A percentile compares a stretch with the other conserved stretches of the same genome.
Conservation (phyloP, 345 rosid genomes). For the Rubroshorea leprosula region DNA sequence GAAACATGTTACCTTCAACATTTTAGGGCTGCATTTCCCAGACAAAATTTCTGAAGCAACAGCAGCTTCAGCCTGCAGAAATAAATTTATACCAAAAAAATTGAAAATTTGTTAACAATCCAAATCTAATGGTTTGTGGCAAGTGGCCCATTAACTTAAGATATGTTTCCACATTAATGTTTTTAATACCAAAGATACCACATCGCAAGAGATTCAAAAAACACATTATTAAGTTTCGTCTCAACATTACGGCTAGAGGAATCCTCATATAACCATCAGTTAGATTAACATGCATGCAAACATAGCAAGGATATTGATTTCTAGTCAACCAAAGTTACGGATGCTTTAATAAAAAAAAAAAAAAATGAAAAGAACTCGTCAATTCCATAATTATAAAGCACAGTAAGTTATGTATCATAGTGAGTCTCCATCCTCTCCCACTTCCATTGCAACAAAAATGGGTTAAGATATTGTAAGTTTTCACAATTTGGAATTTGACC, state of each 20-base stretch:
- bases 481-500: too few species aligned
- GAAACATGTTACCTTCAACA: slow-evolving; percentile 49
- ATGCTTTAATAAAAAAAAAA: too few species aligned
- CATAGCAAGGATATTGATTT: neutral
- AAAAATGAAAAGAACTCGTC: neutral
- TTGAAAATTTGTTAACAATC: slow-evolving; percentile 4
- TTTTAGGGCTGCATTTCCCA: slow-evolving; percentile 44
- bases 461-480: neutral
- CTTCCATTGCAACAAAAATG: neutral
- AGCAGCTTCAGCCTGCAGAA: slow-evolving; percentile 62
- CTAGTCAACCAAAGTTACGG: neutral
- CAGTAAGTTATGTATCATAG: neutral
- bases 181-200: neutral
- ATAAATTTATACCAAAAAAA: neutral
- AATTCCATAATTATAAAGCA: neutral
- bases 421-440: neutral
- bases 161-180: too few species aligned
- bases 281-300: neutral
- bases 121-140: neutral
- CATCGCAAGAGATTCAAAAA: neutral
- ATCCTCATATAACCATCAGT: neutral
- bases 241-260: neutral
- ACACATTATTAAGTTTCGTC: too few species aligned
- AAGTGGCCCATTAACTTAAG: neutral
- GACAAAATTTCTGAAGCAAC: slow-evolving; percentile 58